A percentile compares a stretch with the other conserved stretches of the same genome.
phyloP scores from a whole-genome alignment of 768 basidiomycete genomes.

The Cyclocybe aegerita region DNA sequence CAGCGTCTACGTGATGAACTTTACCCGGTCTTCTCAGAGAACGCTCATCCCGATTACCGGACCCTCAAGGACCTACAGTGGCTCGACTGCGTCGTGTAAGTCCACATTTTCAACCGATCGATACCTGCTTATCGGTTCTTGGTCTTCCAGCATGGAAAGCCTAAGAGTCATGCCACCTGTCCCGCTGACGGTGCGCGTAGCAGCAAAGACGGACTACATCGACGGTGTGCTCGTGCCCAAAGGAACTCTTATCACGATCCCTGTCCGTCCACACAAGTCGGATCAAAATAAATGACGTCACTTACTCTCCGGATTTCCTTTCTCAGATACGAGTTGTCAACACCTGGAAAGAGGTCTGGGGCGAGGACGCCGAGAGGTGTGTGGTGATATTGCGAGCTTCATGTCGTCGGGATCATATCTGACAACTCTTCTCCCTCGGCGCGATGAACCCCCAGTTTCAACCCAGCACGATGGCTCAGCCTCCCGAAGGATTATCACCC shows the following conservation, averaged over 20 bases:
- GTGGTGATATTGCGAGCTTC: constrained; percentile 1
- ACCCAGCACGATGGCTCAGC: constrained; percentile 37
- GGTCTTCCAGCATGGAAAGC: constrained; percentile 35
- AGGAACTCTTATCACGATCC: constrained; percentile 43
- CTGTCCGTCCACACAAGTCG: constrained; percentile 23
- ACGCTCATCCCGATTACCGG: constrained; percentile 38
- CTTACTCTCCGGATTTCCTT: constrained; percentile 2
- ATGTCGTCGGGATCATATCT: no score
- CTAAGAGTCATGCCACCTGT: constrained; percentile 44
- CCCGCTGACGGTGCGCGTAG: constrained; percentile 36
- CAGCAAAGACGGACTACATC: constrained; percentile 38
- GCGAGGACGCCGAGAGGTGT: constrained; percentile 49
- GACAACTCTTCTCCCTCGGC: no score
- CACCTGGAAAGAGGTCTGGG: constrained; percentile 50
- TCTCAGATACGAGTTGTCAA: constrained; percentile 48
- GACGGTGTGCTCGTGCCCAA: constrained; percentile 42
- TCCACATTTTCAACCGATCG: background rate
- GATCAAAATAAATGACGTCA: constrained; percentile 25
- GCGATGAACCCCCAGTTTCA: constrained; percentile 30
- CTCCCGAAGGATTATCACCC: constrained; percentile 28
- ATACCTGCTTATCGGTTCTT: background rate
- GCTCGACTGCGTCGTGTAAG: constrained; percentile 42
- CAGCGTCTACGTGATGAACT: constrained; percentile 45
- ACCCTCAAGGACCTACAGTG: constrained; percentile 32
- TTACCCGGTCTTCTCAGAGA: constrained; percentile 28